These are phyloP conservation scores for Blechomonas ayalai DNA, from an alignment of 208 protist species.

Conservation along the genomic window DNA sequence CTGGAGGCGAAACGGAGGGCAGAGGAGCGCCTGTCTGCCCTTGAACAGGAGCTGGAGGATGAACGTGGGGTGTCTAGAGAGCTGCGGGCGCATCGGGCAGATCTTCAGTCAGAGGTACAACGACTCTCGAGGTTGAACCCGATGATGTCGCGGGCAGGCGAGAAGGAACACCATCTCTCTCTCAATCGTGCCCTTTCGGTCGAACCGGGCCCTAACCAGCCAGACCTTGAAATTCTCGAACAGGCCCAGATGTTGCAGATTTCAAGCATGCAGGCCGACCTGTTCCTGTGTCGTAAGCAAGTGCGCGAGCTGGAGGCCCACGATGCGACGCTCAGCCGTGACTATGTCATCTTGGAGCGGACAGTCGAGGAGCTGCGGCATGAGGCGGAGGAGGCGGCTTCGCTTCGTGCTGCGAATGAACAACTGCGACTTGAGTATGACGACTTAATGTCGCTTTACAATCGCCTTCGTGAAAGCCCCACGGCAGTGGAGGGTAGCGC, in stretches of 20 bases:
- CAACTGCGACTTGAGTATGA: conserved; percentile 20
- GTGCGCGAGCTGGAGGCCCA: conserved; percentile 26
- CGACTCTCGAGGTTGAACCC: conserved; percentile 14
- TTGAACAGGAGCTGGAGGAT: conserved; percentile 18
- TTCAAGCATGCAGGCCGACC: conserved; percentile 44
- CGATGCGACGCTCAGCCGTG: conserved; percentile 21
- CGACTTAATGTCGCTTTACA: conserved; percentile 12
- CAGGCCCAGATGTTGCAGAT: conserved; percentile 45
- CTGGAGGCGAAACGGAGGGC: conserved; percentile 22
- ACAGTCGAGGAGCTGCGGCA: conserved; percentile 8
- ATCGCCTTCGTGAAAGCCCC: conserved; percentile 13
- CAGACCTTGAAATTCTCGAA: conserved; percentile 22
- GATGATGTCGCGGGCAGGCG: conserved; percentile 3
- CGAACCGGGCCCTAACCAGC: too few species aligned
- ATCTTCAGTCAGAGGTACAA: conserved; percentile 16
- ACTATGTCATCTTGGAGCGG: conserved; percentile 11
- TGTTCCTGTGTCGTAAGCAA: conserved; percentile 27
- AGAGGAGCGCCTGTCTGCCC: conserved; percentile 15
- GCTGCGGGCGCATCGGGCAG: conserved; percentile 16
- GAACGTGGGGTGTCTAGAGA: conserved; percentile 3
- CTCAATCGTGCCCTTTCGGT: neutral
- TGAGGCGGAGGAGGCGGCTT: conserved; percentile 7
- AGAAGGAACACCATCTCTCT: conserved; percentile 1
- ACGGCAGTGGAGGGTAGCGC: conserved; percentile 11
- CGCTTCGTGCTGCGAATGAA: conserved; percentile 9